Conservation (phyloP, 164 flowering plant species). For the Amborella trichopoda region DNA sequence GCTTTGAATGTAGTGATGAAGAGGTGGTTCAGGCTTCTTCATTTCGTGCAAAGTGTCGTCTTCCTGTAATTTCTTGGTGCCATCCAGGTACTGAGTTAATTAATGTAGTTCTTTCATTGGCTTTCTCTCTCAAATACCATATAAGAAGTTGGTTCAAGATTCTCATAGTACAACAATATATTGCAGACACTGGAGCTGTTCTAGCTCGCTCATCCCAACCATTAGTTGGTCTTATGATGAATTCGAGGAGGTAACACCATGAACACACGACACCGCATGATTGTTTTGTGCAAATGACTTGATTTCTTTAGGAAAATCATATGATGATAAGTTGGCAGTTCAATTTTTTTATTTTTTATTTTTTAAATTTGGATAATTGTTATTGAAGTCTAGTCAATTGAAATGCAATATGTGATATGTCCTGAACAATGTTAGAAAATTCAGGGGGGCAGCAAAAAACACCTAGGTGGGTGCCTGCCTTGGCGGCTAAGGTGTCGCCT, state of each 20-base stretch:
- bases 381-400: too few species aligned
- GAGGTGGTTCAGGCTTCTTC: conserved; percentile 70
- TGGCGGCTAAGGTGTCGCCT: too few species aligned
- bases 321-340: background rate
- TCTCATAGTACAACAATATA: too few species aligned
- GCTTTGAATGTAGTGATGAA: conserved; percentile 30
- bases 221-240: conserved; percentile 96
- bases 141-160: too few species aligned
- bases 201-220: conserved; percentile 99
- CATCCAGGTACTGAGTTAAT: conserved; percentile 42
- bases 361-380: background rate
- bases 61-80: conserved; percentile 96
- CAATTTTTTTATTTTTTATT: background rate
- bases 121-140: too few species aligned
- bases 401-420: too few species aligned
- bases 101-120: conserved; percentile 4
- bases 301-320: too few species aligned
- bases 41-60: conserved; percentile 81
- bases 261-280: background rate
- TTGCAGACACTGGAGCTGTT: conserved; percentile 77
- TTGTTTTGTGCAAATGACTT: background rate
- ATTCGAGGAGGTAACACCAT: conserved; percentile 71
- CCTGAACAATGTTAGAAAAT: too few species aligned
- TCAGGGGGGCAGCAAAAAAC: too few species aligned
- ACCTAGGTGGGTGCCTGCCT: too few species aligned